These are phyloP conservation scores for Podospora anserina DNA, from an alignment of 495 filamentous ascomycete species.

Conservation along the genomic window DNA sequence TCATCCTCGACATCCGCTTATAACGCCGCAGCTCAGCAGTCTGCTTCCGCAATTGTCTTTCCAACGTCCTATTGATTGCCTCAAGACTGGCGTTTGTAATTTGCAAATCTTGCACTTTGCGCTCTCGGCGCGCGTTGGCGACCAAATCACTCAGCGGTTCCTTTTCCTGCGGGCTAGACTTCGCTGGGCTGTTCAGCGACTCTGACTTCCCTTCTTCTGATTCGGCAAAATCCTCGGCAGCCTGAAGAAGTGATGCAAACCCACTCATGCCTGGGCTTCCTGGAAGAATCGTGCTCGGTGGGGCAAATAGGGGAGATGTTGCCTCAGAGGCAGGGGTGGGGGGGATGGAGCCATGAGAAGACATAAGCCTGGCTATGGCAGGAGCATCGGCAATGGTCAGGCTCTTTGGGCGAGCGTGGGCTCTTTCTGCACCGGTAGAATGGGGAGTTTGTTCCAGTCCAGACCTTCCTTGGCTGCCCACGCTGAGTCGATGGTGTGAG, in stretches of 20 bases:
- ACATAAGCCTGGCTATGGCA: conserved; percentile 23
- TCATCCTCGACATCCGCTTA: conserved; percentile 72
- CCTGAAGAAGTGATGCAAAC: conserved; percentile 47
- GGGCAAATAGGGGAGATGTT: conserved; percentile 19
- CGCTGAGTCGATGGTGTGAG: conserved; percentile 8
- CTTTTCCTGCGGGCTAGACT: conserved; percentile 45
- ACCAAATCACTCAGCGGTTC: conserved; percentile 62
- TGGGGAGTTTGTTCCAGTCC: conserved; percentile 10
- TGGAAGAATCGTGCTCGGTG: conserved; percentile 16
- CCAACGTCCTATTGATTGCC: conserved; percentile 93
- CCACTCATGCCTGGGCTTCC: conserved; percentile 23
- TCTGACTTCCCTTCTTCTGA: conserved; percentile 31
- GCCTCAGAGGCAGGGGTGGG: conserved; percentile 27
- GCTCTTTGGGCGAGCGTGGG: conserved; percentile 26
- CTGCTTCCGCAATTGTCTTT: conserved; percentile 87
- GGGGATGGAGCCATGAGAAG: conserved; percentile 18
- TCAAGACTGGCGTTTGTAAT: conserved; percentile 95
- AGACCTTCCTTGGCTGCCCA: conserved; percentile 12
- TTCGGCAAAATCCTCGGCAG: conserved; percentile 46
- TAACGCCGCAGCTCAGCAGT: conserved; percentile 82
- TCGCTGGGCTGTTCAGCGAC: conserved; percentile 52
- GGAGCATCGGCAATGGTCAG: conserved; percentile 29
- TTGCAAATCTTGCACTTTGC: conserved; percentile 95
- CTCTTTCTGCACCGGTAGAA: conserved; percentile 14
- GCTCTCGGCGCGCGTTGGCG: conserved; percentile 80